Evolutionary conservation across 108 stramenopile species (phyloP), one percentile per base, ranked within the genome.

Genomic region (Nitzschia sp.): DNA sequence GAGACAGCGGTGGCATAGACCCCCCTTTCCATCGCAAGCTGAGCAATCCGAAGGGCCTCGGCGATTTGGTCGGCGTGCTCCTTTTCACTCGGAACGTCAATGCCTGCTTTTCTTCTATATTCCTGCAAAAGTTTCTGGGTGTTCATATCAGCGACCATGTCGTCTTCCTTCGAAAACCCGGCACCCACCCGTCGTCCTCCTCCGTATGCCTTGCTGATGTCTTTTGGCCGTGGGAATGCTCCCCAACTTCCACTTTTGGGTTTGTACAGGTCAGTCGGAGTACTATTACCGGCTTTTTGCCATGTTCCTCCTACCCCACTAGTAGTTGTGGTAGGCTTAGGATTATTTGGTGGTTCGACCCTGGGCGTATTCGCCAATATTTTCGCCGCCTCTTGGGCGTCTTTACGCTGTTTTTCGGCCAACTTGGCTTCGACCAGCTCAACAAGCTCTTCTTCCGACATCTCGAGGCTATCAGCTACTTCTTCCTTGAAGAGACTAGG

Each of bases 151-250:
- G 74, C 70, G 18, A 65, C 46, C 62, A 80, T 74, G 29, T 62
- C 38, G 26, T 87, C 85, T 33, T 77, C 82, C 32, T 85, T 89
- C 21, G 81, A 75, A 60, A 72, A 77, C 4, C 86, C 92, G 15
- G 85, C 86, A 6, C 94, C 94, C 3, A 96, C 82, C 25, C 89
- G 80, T 57, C 86, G 79, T 23, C 96, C 96, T 23, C 96, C 96
- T 9, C 96, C 96, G 56, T 91, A 97, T 1, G 96, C 93, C 45
- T 86, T 85, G 59, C 89, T 91, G 31, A 97, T 96, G 68, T 95
- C 93, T 53, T 84, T 89, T 24, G 97, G 97, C n/a, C 97, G 86
- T 57, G 89, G 85, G 73, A 97, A 97, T 38, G 83, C 89, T 26
- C 97, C 97, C 96, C 97, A 97, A 4, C 90, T 82, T 15, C 93